Evolutionary conservation across 192 early-diverging fungal species (phyloP), one percentile per base, ranked within the genome.

Genomic region (Coemansia sp.): DNA sequence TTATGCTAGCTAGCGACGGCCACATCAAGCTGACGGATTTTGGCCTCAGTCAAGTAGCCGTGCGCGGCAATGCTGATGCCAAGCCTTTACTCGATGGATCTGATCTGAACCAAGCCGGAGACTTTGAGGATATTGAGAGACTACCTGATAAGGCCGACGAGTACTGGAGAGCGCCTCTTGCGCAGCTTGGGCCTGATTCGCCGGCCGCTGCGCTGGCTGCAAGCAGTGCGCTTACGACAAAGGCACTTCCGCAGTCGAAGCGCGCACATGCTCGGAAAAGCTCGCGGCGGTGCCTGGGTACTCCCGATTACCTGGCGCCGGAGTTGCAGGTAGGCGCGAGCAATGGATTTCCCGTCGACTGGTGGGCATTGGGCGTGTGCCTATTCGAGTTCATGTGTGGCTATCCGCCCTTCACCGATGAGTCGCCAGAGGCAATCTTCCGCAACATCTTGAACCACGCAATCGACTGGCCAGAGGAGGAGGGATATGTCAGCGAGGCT

Each of bases 11-110:
- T 69, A 87, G 89, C 36, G 91, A 95, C 54, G 96, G 96, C 0
- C 96, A 97, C 73, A 90, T 96, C 79, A 97, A 97, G 74, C 75
- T 97, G 62, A 96, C 94, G 12, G 96, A 98, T 73, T 98, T 98
- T 93, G 96, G 96, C 7, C 86, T 98, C 6, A 95, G 94, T 52
- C 88, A 93, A 31, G 93, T 96, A 43, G 80, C 89, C 8, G 87
- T 94, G 18, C 84, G 78, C 54, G 75, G 76, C 22, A 64, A 68
- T 27, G 54, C 65, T 1, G 76, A 68, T 5, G 67, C 44, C 66
- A 77, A 73, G 63, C 71, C 60, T 9, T 27, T 68, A 5, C 64
- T 62, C 36, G 80, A 82, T n/a, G 80, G 75, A 8, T 64, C 63
- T 8, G 72, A 82, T 12, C 36, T 54, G 55, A 61, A 72, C 16